Conservation (phyloP, 2,329 filamentous ascomycete genomes). For the Clarireedia paspali region DNA sequence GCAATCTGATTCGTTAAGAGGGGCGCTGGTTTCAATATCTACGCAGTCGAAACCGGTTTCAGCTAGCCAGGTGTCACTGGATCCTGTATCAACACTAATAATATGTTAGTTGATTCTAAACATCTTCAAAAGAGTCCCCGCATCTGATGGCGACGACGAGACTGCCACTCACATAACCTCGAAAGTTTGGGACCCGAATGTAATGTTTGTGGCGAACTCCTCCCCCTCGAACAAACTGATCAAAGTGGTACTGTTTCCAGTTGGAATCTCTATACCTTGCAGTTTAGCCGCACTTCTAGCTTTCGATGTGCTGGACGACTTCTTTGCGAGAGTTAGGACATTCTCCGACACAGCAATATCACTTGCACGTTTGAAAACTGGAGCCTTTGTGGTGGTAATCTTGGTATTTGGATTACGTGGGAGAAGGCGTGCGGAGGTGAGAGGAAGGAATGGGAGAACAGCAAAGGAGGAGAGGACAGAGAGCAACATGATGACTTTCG, state of each 20-base stretch:
- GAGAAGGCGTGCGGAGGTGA: neutral
- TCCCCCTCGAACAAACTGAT: slow-evolving; percentile 1
- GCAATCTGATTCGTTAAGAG: slow-evolving; percentile 6
- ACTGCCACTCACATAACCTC: slow-evolving; percentile 10
- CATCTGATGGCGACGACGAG: neutral
- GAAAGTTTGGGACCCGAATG: slow-evolving; percentile 30
- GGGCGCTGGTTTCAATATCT: slow-evolving; percentile 20
- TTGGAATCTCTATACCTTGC: neutral
- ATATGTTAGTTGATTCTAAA: neutral
- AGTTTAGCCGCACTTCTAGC: slow-evolving; percentile 1
- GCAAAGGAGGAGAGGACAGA: neutral
- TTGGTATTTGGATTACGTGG: neutral
- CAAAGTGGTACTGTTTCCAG: neutral
- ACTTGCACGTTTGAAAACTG: neutral
- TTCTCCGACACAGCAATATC: slow-evolving; percentile 1
- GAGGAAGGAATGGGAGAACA: neutral
- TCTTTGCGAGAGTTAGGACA: slow-evolving; percentile 1
- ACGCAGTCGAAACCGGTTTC: slow-evolving; percentile 30
- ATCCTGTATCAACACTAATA: slow-evolving; percentile 39
- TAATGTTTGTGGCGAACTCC: slow-evolving; percentile 14
- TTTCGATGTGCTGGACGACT: neutral
- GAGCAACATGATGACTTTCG: neutral
- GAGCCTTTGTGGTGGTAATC: neutral
- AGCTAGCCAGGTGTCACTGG: slow-evolving; percentile 39
- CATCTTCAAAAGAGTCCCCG: neutral